Evolutionary conservation across 192 early-diverging fungal genomes (phyloP).

Genomic region (Entophlyctis luteolus): DNA sequence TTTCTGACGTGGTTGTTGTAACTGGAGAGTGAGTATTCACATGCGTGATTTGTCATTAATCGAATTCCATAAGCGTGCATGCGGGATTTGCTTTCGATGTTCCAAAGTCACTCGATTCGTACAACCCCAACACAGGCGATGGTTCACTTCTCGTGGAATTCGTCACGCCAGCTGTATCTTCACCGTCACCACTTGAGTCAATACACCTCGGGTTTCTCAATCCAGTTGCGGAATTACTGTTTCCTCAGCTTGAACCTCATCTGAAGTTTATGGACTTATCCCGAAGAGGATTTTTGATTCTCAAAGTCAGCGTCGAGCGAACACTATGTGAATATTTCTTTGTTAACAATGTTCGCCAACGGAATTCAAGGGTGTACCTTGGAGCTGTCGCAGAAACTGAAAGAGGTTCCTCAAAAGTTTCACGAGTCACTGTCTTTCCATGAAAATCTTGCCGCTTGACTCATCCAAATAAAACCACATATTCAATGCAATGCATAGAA

Average conservation of each 20-base stretch:
- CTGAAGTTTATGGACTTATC: slow-evolving; percentile 25
- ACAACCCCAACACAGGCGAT: slow-evolving; percentile 17
- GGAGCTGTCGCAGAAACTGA: slow-evolving; percentile 29
- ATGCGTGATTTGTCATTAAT: background rate
- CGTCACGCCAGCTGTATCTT: slow-evolving; percentile 31
- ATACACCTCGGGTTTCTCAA: slow-evolving; percentile 17
- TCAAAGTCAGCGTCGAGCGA: slow-evolving; percentile 22
- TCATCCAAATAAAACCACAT: no score
- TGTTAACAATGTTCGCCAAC: background rate
- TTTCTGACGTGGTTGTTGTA: slow-evolving; percentile 34
- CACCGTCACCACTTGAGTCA: slow-evolving; percentile 8
- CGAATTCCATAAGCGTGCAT: slow-evolving; percentile 23
- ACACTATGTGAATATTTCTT: slow-evolving; percentile 32
- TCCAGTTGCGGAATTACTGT: slow-evolving; percentile 1
- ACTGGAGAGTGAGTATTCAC: slow-evolving; percentile 33
- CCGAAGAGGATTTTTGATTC: slow-evolving; percentile 32
- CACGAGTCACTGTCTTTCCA: no score
- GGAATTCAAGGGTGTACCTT: background rate
- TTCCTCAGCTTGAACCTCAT: slow-evolving; percentile 12
- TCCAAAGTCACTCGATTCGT: slow-evolving; percentile 10
- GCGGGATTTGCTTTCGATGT: slow-evolving; percentile 32
- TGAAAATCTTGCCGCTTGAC: no score
- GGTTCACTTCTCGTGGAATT: slow-evolving; percentile 37
- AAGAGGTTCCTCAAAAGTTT: slow-evolving; percentile 20
- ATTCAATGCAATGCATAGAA: no score